Evolutionary conservation across 768 basidiomycete genomes (phyloP).

Genomic region (Pluteus cervinus): DNA sequence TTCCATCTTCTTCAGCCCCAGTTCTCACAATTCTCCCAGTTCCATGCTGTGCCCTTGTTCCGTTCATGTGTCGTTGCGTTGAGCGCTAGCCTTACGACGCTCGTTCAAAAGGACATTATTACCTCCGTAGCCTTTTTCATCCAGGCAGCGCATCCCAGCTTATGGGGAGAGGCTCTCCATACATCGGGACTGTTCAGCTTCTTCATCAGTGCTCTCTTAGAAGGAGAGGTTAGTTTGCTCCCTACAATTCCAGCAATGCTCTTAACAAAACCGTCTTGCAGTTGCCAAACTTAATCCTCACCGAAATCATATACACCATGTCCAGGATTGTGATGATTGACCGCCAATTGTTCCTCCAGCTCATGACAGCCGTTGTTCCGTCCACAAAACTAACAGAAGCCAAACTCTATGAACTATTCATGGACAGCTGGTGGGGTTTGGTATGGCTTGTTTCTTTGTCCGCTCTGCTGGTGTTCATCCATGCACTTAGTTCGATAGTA

Average conservation of each 20-base stretch:
- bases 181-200: slow-evolving; percentile 65
- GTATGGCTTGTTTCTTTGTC: slow-evolving; percentile 30
- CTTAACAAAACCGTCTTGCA: slow-evolving; percentile 14
- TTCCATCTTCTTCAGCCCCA: background rate
- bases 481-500: slow-evolving; percentile 71
- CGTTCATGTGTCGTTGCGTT: slow-evolving; percentile 48
- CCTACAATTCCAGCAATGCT: slow-evolving; percentile 1
- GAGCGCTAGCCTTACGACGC: slow-evolving; percentile 36
- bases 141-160: slow-evolving; percentile 52
- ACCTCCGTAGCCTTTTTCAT: slow-evolving; percentile 51
- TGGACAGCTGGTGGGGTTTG: slow-evolving; percentile 82
- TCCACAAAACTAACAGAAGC: slow-evolving; percentile 40
- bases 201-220: slow-evolving; percentile 51
- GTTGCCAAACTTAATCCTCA: slow-evolving; percentile 41
- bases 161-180: slow-evolving; percentile 76
- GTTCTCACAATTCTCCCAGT: slow-evolving; percentile 27
- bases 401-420: slow-evolving; percentile 54
- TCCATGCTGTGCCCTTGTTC: slow-evolving; percentile 51
- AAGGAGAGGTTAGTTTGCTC: slow-evolving; percentile 55
- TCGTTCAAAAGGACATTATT: slow-evolving; percentile 63
- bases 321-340: slow-evolving; percentile 69
- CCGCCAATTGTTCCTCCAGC: slow-evolving; percentile 59
- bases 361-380: slow-evolving; percentile 59
- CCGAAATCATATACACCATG: slow-evolving; percentile 69
- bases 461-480: background rate